These are phyloP conservation scores for Torrubiellomyces zombiae DNA, from an alignment of 2,329 filamentous ascomycete species.

Conservation along the genomic window DNA sequence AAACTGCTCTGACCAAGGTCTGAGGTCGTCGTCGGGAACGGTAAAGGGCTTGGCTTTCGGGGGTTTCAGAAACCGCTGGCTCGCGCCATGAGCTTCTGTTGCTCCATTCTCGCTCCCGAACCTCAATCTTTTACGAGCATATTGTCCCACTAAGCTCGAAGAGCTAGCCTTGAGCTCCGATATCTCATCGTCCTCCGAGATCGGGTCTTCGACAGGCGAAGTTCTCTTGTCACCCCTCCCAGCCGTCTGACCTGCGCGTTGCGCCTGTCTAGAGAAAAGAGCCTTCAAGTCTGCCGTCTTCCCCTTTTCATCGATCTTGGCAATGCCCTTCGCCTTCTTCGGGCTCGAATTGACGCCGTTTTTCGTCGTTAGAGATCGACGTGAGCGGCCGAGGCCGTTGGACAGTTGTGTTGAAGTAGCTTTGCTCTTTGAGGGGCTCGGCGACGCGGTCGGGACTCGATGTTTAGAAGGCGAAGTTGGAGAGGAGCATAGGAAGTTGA, in stretches of 20 bases:
- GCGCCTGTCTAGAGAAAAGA: slow-evolving; percentile 45
- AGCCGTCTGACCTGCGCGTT: slow-evolving; percentile 24
- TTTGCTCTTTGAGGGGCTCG: slow-evolving; percentile 23
- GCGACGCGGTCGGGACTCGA: slow-evolving; percentile 18
- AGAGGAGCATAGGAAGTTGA: slow-evolving; percentile 37
- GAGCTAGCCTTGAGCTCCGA: slow-evolving; percentile 30
- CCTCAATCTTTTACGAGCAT: slow-evolving; percentile 35
- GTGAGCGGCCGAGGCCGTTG: slow-evolving; percentile 8
- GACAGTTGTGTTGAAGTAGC: slow-evolving; percentile 4
- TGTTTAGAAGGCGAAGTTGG: slow-evolving; percentile 23
- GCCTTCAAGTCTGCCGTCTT: slow-evolving; percentile 40
- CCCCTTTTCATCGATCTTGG: slow-evolving; percentile 30
- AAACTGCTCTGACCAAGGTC: slow-evolving; percentile 81
- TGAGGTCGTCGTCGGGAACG: slow-evolving; percentile 33
- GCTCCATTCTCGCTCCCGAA: slow-evolving; percentile 13
- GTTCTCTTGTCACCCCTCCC: slow-evolving; percentile 12
- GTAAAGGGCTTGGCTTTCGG: slow-evolving; percentile 13
- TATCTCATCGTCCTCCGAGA: slow-evolving; percentile 45
- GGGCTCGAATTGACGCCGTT: slow-evolving; percentile 16
- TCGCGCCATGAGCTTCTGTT: slow-evolving; percentile 15
- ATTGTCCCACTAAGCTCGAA: slow-evolving; percentile 37
- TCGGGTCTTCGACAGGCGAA: slow-evolving; percentile 30
- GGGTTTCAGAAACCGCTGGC: slow-evolving; percentile 36
- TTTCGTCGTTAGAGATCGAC: slow-evolving; percentile 12
- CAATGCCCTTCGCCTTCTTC: slow-evolving; percentile 21